A percentile compares a stretch with the other conserved stretches of the same genome.
These are phyloP conservation scores for Pichia thaimueangensis DNA, from an alignment of 805 yeast species.

Conservation along the genomic window DNA sequence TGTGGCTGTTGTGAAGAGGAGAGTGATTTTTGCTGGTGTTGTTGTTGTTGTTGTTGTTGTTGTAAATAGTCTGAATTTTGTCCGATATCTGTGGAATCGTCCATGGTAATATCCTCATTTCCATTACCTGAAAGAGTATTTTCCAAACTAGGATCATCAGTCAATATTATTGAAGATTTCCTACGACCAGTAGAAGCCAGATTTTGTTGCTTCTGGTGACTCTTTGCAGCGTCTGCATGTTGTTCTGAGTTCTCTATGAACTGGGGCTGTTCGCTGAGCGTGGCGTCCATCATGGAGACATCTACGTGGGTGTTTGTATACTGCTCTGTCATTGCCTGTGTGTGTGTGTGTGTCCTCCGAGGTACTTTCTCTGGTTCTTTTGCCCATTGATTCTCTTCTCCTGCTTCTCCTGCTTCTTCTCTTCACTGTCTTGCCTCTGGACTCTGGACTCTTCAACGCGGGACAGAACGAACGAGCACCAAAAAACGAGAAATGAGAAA, in stretches of 20 bases:
- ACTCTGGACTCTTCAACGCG: too few relatives aligned
- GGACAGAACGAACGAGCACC: too few relatives aligned
- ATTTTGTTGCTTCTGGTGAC: background rate
- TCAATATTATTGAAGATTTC: slow-evolving; percentile 65
- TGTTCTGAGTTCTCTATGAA: slow-evolving; percentile 7
- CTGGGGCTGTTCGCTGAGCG: slow-evolving; percentile 13
- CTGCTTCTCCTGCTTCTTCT: too few relatives aligned
- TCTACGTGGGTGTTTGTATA: slow-evolving; percentile 15
- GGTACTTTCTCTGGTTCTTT: too few relatives aligned
- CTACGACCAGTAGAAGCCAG: slow-evolving; percentile 24
- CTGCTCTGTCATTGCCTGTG: background rate
- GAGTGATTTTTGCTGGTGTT: background rate
- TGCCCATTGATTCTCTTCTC: too few relatives aligned
- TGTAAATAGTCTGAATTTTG: slow-evolving; percentile 13
- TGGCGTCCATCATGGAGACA: slow-evolving; percentile 32
- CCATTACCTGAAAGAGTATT: slow-evolving; percentile 36
- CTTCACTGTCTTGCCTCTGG: too few relatives aligned
- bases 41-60: background rate
- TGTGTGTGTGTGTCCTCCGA: too few relatives aligned
- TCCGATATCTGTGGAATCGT: slow-evolving; percentile 25
- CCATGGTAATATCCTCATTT: slow-evolving; percentile 26
- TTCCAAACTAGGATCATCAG: slow-evolving; percentile 59
- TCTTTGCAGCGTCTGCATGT: background rate
- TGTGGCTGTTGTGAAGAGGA: slow-evolving; percentile 4
- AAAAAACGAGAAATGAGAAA: too few relatives aligned